Base-by-base conservation (phyloP, 768 basidiomycete genomes). In the Lentinula boryana region DNA sequence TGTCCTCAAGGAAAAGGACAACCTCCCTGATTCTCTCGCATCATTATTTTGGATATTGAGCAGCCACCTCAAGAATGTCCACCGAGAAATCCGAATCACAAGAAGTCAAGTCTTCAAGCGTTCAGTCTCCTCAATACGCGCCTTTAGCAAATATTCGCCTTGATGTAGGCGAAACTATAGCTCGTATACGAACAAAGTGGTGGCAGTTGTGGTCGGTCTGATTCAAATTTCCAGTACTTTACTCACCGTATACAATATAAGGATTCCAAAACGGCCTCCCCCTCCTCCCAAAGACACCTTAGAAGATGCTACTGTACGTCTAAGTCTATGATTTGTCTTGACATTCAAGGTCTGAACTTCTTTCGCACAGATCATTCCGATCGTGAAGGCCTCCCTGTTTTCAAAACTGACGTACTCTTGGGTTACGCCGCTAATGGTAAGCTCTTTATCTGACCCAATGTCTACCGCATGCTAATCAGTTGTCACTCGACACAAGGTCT, bases 341-440 rank as follows among this genome's bases (percentile, higher is more conserved):
- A 10, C 48, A 10, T 15, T 48, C 33, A 52, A 33, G 7, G 21
- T 13, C 15, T 52, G 13, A 52, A 43, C 2, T 16, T 16, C 15
- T 35, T 35, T 38, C 23, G 6, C 16, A 15, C 67, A 83, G 73
- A 67, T 82, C 43, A 86, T 83, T 40, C 89, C 91, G 0, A 69
- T 88, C 16, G 81, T 78, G 0, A 71, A 73, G 16, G 86, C 86
- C 4, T 87, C 81, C 38, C 67, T 85, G 21, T 66, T 89, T 52
- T 83, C 84, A n/a, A 72, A 81, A 33, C 70, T 91, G 40, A 85
- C 86, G 0, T 91, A 84, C 68, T 67, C 77, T 41, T 91, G 88
- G 85, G 82, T 91, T 36, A 81, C 79, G 1, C 82, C 81, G 1
- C 72, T 85, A n/a, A 84, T 84, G 82, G 83, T 52, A 55, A 59